Conservation (phyloP, 2,329 filamentous ascomycete genomes). For the Cylindrodendrum hubeiense region DNA sequence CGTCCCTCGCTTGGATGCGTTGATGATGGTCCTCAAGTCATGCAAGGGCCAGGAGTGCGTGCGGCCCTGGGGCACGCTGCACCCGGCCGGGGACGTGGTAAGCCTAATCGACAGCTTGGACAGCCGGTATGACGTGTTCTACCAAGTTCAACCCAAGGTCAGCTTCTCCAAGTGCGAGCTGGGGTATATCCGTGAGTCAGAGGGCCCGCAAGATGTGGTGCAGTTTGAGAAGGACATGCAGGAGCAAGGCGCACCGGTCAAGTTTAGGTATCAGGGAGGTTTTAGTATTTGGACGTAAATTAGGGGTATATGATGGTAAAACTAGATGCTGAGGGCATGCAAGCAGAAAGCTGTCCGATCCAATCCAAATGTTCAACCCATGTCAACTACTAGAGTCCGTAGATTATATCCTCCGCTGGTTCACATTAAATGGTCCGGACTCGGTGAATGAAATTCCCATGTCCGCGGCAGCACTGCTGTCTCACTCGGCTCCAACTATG, state of each 20-base stretch:
- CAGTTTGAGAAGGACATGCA: conserved; percentile 9
- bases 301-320: not conserved
- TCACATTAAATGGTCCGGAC: not conserved
- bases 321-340: not conserved
- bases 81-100: conserved; percentile 3
- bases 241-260: not conserved
- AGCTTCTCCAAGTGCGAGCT: conserved; percentile 12
- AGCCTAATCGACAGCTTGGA: conserved; percentile 1
- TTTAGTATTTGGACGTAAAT: conserved; percentile 13
- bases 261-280: conserved; percentile 8
- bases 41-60: conserved; percentile 8
- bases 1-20: conserved; percentile 3
- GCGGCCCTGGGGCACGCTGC: conserved; percentile 3
- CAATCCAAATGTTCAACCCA: not conserved
- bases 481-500: not conserved
- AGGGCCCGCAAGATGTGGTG: conserved; percentile 7
- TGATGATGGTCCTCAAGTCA: conserved; percentile 18
- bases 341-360: not conserved
- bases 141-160: not conserved
- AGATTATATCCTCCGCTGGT: not conserved
- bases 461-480: not conserved
- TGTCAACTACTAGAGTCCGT: not conserved
- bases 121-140: conserved; percentile 7
- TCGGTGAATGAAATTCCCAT: not conserved
- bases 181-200: conserved; percentile 11